A percentile compares a stretch with the other conserved stretches of the same genome.
phyloP scores from a whole-genome alignment of 2,329 filamentous ascomycete species.

The Colletotrichum sansevieriae region DNA sequence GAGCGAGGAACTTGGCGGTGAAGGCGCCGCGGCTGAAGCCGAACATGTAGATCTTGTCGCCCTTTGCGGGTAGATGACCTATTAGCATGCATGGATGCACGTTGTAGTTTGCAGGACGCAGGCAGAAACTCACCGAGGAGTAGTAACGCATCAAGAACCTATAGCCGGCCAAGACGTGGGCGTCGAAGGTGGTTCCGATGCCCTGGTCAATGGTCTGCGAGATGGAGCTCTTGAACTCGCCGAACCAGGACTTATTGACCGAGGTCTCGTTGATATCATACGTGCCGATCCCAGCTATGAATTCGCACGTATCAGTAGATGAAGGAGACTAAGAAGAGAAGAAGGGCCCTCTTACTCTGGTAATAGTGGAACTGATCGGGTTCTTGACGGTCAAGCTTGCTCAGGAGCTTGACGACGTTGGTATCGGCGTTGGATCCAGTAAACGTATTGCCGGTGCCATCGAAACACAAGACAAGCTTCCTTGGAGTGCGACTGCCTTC shows the following conservation, averaged over 20 bases:
- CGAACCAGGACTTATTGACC: constrained; percentile 54
- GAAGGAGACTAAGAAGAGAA: fast-evolving
- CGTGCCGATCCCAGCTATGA: constrained; percentile 62
- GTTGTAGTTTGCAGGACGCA: not conserved
- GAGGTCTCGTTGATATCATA: constrained; percentile 60
- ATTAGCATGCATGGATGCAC: not conserved
- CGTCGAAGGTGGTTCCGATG: constrained; percentile 61
- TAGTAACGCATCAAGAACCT: constrained; percentile 68
- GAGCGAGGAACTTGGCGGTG: constrained; percentile 65
- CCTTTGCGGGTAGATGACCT: constrained; percentile 44
- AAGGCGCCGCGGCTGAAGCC: constrained; percentile 67
- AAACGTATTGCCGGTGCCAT: constrained; percentile 63
- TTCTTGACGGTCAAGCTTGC: constrained; percentile 59
- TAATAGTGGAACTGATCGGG: constrained; percentile 63
- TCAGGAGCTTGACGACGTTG: constrained; percentile 65
- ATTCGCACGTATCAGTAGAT: not conserved
- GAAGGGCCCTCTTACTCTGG: constrained; percentile 52
- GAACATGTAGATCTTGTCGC: constrained; percentile 66
- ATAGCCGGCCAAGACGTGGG: constrained; percentile 66
- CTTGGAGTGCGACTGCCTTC: constrained; percentile 43
- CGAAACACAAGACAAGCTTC: constrained; percentile 62
- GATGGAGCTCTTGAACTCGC: constrained; percentile 52
- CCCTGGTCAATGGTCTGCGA: constrained; percentile 58
- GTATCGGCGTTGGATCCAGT: constrained; percentile 62
- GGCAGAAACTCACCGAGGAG: constrained; percentile 49